Evolutionary conservation across 2,329 filamentous ascomycete species (phyloP).

Genomic region (Alternaria consortialis): DNA sequence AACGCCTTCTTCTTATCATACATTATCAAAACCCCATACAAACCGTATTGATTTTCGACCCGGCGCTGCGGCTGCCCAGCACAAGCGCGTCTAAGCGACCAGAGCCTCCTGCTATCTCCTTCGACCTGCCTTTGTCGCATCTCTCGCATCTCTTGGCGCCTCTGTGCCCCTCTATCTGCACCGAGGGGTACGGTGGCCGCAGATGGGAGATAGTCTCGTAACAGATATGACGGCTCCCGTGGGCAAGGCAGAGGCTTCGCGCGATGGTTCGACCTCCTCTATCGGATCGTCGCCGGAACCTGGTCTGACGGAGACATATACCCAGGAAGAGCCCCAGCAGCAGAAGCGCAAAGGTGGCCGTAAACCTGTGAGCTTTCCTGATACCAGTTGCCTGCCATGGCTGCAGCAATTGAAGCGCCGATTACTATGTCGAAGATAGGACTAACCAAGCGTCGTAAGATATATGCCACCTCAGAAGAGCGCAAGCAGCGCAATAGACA

Average conservation of each 20-base stretch:
- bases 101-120: conserved; percentile 38
- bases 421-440: conserved; percentile 45
- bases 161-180: conserved; percentile 48
- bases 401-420: conserved; percentile 31
- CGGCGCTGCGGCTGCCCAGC: conserved; percentile 46
- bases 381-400: conserved; percentile 32
- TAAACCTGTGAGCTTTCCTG: conserved; percentile 79
- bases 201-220: conserved; percentile 60
- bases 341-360: conserved; percentile 97
- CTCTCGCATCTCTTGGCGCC: conserved; percentile 46
- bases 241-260: conserved; percentile 56
- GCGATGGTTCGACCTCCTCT: conserved; percentile 58
- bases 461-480: conserved; percentile 98
- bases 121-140: conserved; percentile 42
- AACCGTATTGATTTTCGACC: conserved; percentile 44
- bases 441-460: conserved; percentile 67
- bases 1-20: conserved; percentile 52
- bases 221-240: conserved; percentile 56
- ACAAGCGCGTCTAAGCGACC: conserved; percentile 51
- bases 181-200: conserved; percentile 57
- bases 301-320: conserved; percentile 53
- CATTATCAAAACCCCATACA: conserved; percentile 54
- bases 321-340: conserved; percentile 57
- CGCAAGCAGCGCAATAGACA: conserved; percentile 97
- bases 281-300: conserved; percentile 60